phyloP scores from a whole-genome alignment of 257 asterid genomes.

The Cinchona pubescens region DNA sequence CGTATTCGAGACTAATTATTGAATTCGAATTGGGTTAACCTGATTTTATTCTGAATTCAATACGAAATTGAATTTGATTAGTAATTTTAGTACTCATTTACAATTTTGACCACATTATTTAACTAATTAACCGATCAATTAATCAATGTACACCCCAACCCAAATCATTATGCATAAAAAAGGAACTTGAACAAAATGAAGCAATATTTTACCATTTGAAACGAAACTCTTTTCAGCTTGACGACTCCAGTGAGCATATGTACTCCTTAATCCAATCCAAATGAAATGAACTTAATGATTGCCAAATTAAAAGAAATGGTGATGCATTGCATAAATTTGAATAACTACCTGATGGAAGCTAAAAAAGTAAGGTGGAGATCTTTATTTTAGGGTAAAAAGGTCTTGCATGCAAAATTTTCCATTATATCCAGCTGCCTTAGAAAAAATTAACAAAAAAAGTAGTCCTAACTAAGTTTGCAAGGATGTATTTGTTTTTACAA shows the following conservation, averaged over 20 bases:
- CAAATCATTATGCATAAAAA: slow-evolving; percentile 23
- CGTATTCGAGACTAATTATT: too few species aligned
- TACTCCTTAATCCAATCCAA: background rate
- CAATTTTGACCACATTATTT: too few species aligned
- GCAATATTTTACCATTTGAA: background rate
- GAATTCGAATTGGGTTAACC: too few species aligned
- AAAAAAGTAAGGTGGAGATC: background rate
- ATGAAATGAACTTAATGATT: background rate
- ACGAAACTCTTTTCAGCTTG: background rate
- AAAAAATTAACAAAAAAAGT: too few species aligned
- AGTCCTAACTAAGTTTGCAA: background rate
- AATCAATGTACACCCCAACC: too few species aligned
- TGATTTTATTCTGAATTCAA: too few species aligned
- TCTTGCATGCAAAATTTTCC: background rate
- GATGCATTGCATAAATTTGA: too few species aligned
- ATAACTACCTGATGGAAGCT: background rate
- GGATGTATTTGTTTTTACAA: slow-evolving; percentile 9
- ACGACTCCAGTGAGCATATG: background rate
- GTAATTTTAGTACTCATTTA: too few species aligned
- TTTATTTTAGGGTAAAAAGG: background rate
- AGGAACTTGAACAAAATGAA: slow-evolving; percentile 13
- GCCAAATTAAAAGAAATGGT: background rate
- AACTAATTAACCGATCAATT: too few species aligned
- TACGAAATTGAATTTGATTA: too few species aligned
- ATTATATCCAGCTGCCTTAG: too few species aligned